A percentile compares a stretch with the other conserved stretches of the same genome.
phyloP scores from a whole-genome alignment of 495 filamentous ascomycete species.

The Penicillium goetzii region DNA sequence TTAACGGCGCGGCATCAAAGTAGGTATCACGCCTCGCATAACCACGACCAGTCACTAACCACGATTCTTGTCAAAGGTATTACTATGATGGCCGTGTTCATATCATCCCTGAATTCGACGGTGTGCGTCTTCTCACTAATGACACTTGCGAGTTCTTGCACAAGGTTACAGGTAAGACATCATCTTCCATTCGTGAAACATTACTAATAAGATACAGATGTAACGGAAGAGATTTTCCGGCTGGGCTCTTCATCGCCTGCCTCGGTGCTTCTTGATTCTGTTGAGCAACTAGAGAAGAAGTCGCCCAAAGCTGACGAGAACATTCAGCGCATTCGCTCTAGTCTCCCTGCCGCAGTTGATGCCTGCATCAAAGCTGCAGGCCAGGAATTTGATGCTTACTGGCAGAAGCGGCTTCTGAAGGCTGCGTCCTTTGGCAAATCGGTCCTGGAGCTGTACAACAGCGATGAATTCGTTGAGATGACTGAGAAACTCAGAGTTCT shows the following conservation, averaged over 20 bases:
- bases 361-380: conserved; percentile 89
- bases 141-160: conserved; percentile 95
- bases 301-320: conserved; percentile 98
- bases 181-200: conserved; percentile 11
- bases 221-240: conserved; percentile 85
- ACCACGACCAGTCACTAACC: background rate
- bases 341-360: conserved; percentile 89
- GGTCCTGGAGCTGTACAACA: conserved; percentile 92
- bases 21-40: conserved; percentile 29
- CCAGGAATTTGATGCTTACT: conserved; percentile 83
- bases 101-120: conserved; percentile 85
- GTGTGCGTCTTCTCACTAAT: conserved; percentile 83
- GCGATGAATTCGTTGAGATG: conserved; percentile 98
- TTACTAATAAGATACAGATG: conserved; percentile 24
- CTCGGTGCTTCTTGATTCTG: conserved; percentile 88
- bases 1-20: conserved; percentile 74
- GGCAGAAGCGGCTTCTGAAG: conserved; percentile 94
- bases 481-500: conserved; percentile 91
- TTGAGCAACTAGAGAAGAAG: conserved; percentile 87
- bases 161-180: conserved; percentile 69
- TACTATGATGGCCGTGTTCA: conserved; percentile 92
- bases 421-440: conserved; percentile 97
- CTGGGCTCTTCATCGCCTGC: conserved; percentile 85
- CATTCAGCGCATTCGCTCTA: conserved; percentile 86
- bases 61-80: conserved; percentile 54